Evolutionary conservation across 2,329 filamentous ascomycete species (phyloP).

Genomic region (Teratosphaeria pseudoeucalypti): DNA sequence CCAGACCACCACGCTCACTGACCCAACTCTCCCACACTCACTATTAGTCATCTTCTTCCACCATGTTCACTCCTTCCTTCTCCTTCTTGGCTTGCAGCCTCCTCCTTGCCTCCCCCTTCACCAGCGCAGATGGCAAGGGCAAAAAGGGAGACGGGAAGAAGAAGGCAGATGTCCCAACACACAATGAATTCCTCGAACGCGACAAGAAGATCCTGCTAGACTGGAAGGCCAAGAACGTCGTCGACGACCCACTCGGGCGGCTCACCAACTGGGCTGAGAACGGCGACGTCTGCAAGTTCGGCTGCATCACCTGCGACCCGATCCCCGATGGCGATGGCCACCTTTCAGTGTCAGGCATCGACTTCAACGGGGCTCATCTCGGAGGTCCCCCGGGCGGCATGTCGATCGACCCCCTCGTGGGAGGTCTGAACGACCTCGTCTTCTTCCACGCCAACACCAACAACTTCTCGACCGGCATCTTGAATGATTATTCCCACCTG

Average conservation of each 20-base stretch:
- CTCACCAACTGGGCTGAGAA: not conserved
- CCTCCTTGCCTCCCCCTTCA: not conserved
- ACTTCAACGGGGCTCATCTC: not conserved
- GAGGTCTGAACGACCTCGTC: not conserved
- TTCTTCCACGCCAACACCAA: not conserved
- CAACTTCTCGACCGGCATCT: not conserved
- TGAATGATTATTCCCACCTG: not conserved
- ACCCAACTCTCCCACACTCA: not conserved
- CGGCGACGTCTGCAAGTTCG: not conserved
- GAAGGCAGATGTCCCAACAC: no score
- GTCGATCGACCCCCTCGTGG: not conserved
- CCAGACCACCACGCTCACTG: not conserved
- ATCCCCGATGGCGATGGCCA: not conserved
- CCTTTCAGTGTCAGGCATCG: not conserved
- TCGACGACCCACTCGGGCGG: not conserved
- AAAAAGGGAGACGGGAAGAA: not conserved
- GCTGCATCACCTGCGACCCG: not conserved
- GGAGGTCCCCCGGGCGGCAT: not conserved
- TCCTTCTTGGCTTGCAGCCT: not conserved
- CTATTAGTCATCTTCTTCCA: not conserved
- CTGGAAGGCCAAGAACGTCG: not conserved
- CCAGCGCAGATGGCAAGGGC: not conserved
- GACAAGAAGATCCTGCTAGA: not conserved
- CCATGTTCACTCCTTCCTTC: not conserved
- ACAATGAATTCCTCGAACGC: not conserved